Evolutionary conservation across 176 grass and related monocot genomes (phyloP), one percentile per base, ranked within the genome.

Genomic region (Oryza australiensis): DNA sequence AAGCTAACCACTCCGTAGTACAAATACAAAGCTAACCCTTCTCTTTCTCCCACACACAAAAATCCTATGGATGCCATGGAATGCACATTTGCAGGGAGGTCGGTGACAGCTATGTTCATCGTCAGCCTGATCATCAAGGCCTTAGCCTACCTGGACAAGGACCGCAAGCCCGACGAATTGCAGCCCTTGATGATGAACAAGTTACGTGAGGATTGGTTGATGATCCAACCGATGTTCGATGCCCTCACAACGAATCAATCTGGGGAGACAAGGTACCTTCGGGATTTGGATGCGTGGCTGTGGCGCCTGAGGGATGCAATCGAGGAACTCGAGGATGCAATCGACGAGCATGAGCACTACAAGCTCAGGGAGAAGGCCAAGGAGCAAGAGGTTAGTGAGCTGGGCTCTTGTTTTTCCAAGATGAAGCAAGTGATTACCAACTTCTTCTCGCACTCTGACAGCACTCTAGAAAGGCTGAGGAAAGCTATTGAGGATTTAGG

Each of bases 331-430:
- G 88, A 90, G 18, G 88, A 91, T 42, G 89, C 29, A 0, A 27
- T 91, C 20, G 89, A 88, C 48, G 89, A 91, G 81, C 46, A 88
- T 18, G 45, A 73, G 22, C 84, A 90, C 38, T 57, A 72, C 3
- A 74, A 90, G 75, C 85, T 80, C 11, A 41, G 74, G 20, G 79
- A 81, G 68, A 91, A 66, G 72, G 59, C 85, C 9, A n/a, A 80
- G 18, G 84, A 76, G 42, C 68, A 7, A 1, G 67, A 91, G 27
- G 7, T 1, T 37, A 8, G 35, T 37, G 35, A 37, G 35, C 35
- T 37, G 35, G 35, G 35, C 35, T 37, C 35, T 37, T 37, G 1
- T 9, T 37, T 37, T 37, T 37, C 35, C 35, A 37, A 7, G 35
- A 37, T 37, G 35, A 37, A 37, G 35, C 35, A 37, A 37, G 35